These are phyloP conservation scores for Saccharomyces pastorianus DNA, from an alignment of 1,139 yeast species.

Conservation along the genomic window DNA sequence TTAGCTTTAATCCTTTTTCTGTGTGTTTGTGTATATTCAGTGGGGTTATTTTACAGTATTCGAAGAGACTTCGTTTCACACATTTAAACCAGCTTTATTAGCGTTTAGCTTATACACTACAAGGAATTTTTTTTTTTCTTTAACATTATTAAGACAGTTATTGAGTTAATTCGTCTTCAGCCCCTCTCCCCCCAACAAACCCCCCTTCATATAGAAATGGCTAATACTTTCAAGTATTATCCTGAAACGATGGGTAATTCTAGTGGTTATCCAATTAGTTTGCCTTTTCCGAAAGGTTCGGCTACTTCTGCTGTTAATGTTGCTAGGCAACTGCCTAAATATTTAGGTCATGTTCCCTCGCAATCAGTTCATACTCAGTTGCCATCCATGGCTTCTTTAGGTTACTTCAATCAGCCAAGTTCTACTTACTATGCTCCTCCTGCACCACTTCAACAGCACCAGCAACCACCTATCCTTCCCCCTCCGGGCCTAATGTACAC, in stretches of 20 bases:
- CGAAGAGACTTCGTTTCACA: background rate
- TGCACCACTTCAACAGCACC: slow-evolving; percentile 1
- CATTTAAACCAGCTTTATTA: background rate
- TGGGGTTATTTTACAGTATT: slow-evolving; percentile 2
- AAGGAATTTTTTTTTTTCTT: slow-evolving; percentile 2
- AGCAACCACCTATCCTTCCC: slow-evolving; percentile 5
- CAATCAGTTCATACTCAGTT: background rate
- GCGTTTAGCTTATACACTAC: background rate
- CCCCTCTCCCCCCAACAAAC: slow-evolving; percentile 1
- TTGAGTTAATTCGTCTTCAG: slow-evolving; percentile 29
- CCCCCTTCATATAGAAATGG: background rate
- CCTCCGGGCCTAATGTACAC: slow-evolving; percentile 7
- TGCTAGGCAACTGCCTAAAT: background rate
- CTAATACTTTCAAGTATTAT: slow-evolving; percentile 2
- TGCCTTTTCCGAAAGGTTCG: background rate
- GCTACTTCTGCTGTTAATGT: background rate
- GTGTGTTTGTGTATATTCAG: background rate
- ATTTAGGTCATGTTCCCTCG: slow-evolving; percentile 2
- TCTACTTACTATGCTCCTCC: background rate
- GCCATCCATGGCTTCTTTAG: background rate
- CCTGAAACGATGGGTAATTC: background rate
- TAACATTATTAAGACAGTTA: slow-evolving; percentile 21
- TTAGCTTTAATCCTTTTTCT: background rate
- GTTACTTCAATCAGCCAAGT: background rate
- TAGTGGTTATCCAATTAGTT: slow-evolving; percentile 2